phyloP scores from a whole-genome alignment of 164 flowering plant genomes.

The Cinnamomum chago region DNA sequence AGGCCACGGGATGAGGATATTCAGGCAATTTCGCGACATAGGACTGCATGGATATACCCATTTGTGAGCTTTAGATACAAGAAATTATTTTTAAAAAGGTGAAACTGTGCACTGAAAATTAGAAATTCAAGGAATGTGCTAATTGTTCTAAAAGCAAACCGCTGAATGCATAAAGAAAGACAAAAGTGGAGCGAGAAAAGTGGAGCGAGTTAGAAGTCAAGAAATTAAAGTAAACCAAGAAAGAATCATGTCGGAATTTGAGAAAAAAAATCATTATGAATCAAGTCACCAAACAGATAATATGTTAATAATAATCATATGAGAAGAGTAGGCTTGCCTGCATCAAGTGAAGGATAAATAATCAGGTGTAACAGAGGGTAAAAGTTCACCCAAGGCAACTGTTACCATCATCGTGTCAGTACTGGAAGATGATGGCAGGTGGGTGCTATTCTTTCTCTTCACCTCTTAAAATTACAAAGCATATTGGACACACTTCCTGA shows the following conservation, averaged over 20 bases:
- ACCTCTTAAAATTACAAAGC: background rate
- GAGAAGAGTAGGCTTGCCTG: background rate
- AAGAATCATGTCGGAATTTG: background rate
- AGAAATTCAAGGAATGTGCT: background rate
- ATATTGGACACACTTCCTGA: background rate
- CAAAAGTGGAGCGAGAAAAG: background rate
- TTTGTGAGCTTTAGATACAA: constrained; percentile 1
- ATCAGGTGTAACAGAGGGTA: background rate
- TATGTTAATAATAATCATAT: no score
- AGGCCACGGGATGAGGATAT: constrained; percentile 87
- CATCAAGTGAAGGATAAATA: background rate
- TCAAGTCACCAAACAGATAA: no score
- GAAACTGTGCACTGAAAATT: background rate
- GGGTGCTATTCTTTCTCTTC: background rate
- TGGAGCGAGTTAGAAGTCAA: background rate
- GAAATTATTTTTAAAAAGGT: background rate
- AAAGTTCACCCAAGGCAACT: background rate
- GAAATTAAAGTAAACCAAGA: background rate
- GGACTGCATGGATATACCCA: constrained; percentile 50
- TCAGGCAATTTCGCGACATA: constrained; percentile 70
- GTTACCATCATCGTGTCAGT: background rate
- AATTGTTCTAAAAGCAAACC: background rate
- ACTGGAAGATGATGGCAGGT: background rate
- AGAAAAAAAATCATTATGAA: background rate
- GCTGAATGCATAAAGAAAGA: no score